Evolutionary conservation across 2,329 filamentous ascomycete genomes (phyloP).

Genomic region (Graphiopsis chlorocephala): DNA sequence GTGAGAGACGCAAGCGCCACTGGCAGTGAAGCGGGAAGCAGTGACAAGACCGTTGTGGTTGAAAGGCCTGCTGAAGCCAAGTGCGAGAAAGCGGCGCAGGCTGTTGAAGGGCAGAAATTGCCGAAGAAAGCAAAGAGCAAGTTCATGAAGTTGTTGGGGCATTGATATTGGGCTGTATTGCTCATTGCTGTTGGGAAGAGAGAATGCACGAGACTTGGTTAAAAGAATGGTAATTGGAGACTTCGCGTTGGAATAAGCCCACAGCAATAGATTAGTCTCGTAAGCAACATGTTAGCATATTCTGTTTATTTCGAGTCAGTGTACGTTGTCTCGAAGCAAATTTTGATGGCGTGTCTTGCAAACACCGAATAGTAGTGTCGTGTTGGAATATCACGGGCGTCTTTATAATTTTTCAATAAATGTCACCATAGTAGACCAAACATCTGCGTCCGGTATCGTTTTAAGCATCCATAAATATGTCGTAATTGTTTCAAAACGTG

Average conservation of each 20-base stretch:
- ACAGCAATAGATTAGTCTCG: not conserved
- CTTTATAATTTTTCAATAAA: not conserved
- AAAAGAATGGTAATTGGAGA: not conserved
- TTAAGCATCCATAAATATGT: not conserved
- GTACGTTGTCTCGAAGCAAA: not conserved
- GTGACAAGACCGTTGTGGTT: conserved; percentile 3
- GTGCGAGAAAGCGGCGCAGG: not conserved
- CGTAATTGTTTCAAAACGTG: not conserved
- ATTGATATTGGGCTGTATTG: conserved; percentile 3
- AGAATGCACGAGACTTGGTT: not conserved
- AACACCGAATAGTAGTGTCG: not conserved
- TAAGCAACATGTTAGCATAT: not conserved
- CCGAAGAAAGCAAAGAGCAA: conserved; percentile 14
- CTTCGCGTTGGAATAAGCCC: not conserved
- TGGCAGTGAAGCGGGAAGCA: not conserved
- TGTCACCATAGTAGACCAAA: not conserved
- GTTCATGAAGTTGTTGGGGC: conserved; percentile 13
- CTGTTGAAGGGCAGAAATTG: not conserved
- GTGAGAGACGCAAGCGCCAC: conserved; percentile 22
- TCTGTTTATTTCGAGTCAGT: not conserved
- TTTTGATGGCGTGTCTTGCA: not conserved
- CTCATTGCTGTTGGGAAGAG: not conserved
- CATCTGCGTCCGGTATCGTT: not conserved
- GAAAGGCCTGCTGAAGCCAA: not conserved
- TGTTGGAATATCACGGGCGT: not conserved